Evolutionary conservation across 768 basidiomycete genomes (phyloP).

Genomic region (Tulasnella sp.): DNA sequence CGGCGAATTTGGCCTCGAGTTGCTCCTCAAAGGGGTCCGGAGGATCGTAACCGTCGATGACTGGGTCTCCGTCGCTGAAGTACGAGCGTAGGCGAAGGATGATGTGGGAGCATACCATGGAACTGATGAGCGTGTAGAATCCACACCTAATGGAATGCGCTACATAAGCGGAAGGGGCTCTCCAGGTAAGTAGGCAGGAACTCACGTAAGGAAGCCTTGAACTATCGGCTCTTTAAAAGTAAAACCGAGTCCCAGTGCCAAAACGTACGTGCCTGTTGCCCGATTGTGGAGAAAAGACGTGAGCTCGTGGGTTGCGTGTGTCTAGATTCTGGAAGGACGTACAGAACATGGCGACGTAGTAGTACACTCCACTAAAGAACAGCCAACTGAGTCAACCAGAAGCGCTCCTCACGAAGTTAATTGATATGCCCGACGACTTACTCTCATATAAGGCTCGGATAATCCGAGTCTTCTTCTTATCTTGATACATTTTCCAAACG

Average conservation of each 20-base stretch:
- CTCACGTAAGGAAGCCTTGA: neutral
- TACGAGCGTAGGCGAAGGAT: slow-evolving; percentile 14
- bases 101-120: slow-evolving; percentile 18
- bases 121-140: neutral
- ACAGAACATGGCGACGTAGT: neutral
- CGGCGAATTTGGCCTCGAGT: neutral
- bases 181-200: no score
- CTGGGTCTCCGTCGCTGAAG: neutral
- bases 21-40: neutral
- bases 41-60: neutral
- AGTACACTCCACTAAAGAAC: neutral
- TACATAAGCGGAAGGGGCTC: no score
- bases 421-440: neutral
- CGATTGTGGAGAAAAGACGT: neutral
- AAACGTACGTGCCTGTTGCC: neutral
- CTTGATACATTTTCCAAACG: neutral
- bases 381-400: neutral
- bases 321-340: neutral
- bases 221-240: neutral
- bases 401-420: no score
- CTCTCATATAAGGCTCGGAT: neutral
- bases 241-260: neutral
- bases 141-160: neutral
- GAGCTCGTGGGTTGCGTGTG: neutral
- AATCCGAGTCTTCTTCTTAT: neutral